phyloP scores from a whole-genome alignment of 164 flowering plant species.

The Vitis labrusca region DNA sequence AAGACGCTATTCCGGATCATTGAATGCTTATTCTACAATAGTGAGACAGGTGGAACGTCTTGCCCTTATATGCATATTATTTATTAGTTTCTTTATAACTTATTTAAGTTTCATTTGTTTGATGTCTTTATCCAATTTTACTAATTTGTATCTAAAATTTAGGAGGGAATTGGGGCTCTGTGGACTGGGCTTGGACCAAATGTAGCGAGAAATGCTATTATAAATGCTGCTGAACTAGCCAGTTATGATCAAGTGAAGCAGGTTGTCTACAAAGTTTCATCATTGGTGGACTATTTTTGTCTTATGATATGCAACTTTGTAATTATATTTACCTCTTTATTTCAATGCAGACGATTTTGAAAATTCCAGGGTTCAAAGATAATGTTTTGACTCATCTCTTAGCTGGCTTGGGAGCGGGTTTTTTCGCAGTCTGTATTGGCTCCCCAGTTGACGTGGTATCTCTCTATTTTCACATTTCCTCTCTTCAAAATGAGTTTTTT shows the following conservation, averaged over 20 bases:
- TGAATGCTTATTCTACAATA: conserved; percentile 89
- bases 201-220: conserved; percentile 85
- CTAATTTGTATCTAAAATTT: conserved; percentile 13
- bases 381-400: conserved; percentile 61
- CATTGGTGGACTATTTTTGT: background rate
- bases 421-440: conserved; percentile 74
- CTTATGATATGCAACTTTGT: background rate
- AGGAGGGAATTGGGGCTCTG: conserved; percentile 88
- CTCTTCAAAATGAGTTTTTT: background rate
- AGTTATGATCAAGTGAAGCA: conserved; percentile 98
- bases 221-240: conserved; percentile 98
- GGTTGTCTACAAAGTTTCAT: conserved; percentile 34
- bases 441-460: conserved; percentile 81
- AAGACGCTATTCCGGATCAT: conserved; percentile 86
- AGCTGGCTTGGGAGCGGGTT: conserved; percentile 74
- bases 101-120: background rate
- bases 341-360: conserved; percentile 71
- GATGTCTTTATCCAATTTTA: background rate
- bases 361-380: conserved; percentile 82
- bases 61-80: background rate
- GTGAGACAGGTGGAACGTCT: conserved; percentile 60
- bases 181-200: conserved; percentile 99
- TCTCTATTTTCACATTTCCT: conserved; percentile 1
- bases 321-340: background rate
- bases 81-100: too few species aligned